Evolutionary conservation across 108 stramenopile species (phyloP), one percentile per base, ranked within the genome.

Genomic region (Aurantiochytrium sp.): DNA sequence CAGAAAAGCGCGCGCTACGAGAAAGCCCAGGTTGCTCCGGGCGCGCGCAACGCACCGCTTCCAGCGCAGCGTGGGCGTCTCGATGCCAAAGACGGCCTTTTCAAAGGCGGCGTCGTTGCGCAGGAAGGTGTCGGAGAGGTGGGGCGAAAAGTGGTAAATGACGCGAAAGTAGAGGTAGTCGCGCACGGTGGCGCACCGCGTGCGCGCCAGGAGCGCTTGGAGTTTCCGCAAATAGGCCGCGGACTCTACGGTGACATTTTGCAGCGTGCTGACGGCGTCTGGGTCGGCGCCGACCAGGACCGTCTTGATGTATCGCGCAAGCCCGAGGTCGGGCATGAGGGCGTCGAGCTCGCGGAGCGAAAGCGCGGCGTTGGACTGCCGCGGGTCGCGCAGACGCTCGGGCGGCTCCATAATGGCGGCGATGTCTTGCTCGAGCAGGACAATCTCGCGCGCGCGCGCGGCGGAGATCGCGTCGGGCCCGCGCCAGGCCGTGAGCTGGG

Each of bases 121-220:
- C 6, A 41, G 73, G 12, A 48, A 41, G 2, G 8, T 12, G 10
- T 81, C 42, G 6, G 42, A 24, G 73, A 81, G 73, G 32, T 81
- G 73, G 6, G 45, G 42, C 39, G 45, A 41, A 81, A 39, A 81
- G 32, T 48, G 39, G 73, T 48, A 48, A 12, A 48, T 42, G 3
- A 81, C 1, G 30, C 73, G 42, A 81, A 81, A 81, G 73, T 27
- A 30, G 2, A 81, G 45, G 73, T 81, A 81, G 73, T 81, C 73
- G 21, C 45, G 39, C 42, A 81, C 73, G 30, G 73, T 81, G 42
- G 17, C 39, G 12, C 6, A 12, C 45, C 8, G 8, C 24, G 39
- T 41, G 24, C 6, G 17, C 10, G 73, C 39, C 24, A 81, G 17
- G 1, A 81, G 42, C 6, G 8, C 32, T 41, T 41, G 24, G 10